Base-by-base conservation (phyloP, 116 monocot genomes). In the Thalassia testudinum region DNA sequence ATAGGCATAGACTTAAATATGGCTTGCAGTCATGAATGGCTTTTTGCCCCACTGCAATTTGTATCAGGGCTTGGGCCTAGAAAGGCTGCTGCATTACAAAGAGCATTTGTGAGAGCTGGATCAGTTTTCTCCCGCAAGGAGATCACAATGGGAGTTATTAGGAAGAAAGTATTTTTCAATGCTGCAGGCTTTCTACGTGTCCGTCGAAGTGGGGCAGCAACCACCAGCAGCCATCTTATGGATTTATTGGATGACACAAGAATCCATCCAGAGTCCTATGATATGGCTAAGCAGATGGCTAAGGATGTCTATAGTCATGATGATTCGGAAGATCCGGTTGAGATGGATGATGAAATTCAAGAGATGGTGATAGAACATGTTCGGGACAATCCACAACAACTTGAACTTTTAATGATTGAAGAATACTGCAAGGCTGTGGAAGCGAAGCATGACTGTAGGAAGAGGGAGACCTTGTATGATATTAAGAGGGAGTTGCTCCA, bases 191-290 rank as follows among this genome's bases (percentile, higher is more conserved):
- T 89, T 77, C 63, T 88, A 47, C 81, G 97, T 53, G 77, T 97
- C 5, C 74, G 89, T 47, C 75, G 71, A 1, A 97, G 79, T 62
- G 97, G 89, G 6, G 77, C 74, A 38, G 81, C 89, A 56, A 61
- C 66, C 34, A 67, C 72, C 24, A 84, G 76, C 62, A 75, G 72
- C 59, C 81, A 81, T 48, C 58, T 88, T 12, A 88, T 97, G 56
- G 97, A 89, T 50, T 55, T 85, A 21, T 64, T 97, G 51, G 97
- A 97, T 70, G 97, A 97, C 57, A 89, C 97, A 49, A 81, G 97
- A 61, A 97, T 97, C 65, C 88, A 97, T 82, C 97, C 97, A 1
- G 97, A 97, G 57, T 97, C 97, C 17, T 97, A 89, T 71, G 79
- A 75, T 1, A 54, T 89, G 43, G 97, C 97, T 57, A 85, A 85